Evolutionary conservation across 495 filamentous ascomycete species (phyloP), one percentile per base, ranked within the genome.

Genomic region (Penicillium lividum): DNA sequence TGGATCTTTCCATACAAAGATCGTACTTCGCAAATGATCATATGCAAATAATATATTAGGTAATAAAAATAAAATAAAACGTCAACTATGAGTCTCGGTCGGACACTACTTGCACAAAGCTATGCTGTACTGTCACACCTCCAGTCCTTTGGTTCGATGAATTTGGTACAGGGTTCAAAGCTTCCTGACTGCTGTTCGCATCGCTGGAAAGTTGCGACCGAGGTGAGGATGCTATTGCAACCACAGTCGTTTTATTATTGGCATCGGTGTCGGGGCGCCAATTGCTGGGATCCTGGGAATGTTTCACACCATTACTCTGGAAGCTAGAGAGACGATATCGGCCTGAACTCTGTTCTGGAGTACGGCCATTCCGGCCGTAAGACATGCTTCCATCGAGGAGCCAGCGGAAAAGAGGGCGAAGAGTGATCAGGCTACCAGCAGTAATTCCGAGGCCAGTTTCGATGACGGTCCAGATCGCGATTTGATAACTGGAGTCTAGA

Each of bases 361-460:
- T n/a, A 15, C 10, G 47, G 3, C 18, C 30, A 31, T 50, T 50
- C 5, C 43, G 43, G 8, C 43, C 43, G 7, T 46, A 46, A 2
- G 47, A 31, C 25, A 33, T 30, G 27, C 47, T 50, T 42, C 54
- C 57, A 18, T 65, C 68, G 4, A 61, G 54, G 10, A 67, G 47
- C 58, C 58, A 63, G 53, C 69, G 67, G 44, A 82, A 69, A 0
- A 77, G 52, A 3, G 75, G 74, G 7, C 74, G 73, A 22, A 76
- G 63, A 9, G 69, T 73, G n/a, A 72, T 64, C 16, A 78, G 70
- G 44, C 74, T 74, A 22, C 71, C 73, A 11, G 73, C 71, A 6
- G 64, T 68, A 54, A 78, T 73, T 11, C 67, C 75, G 38, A 76
- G 63, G 16, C 68, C 67, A 7, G 65, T 63, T 55, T 78, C 74